Evolutionary conservation across 805 yeast species (phyloP), one percentile per base, ranked within the genome.

Genomic region (Ogataea paradorogensis): DNA sequence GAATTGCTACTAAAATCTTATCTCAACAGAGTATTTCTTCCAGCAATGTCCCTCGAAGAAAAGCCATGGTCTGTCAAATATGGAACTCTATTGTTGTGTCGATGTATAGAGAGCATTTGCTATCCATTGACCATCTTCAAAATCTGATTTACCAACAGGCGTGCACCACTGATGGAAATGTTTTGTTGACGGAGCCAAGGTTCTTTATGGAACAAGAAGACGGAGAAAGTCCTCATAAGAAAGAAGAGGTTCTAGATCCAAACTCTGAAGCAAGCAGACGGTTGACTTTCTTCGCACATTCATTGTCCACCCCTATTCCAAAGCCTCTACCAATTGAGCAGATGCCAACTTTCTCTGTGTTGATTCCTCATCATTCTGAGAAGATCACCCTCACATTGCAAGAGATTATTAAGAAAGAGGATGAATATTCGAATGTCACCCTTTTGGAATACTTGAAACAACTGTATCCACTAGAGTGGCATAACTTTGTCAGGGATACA

Each of bases 51-150:
- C 54, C 41, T 14, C 69, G 69, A 46, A 74, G 81, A 7, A 80
- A 81, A 53, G 61, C 69, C 10, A 60, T 80, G 46, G 78, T 81
- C 1, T 77, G 88, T 2, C 84, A 80, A 44, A 65, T 86, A 2
- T 88, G 96, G 96, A 86, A 87, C 58, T 80, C 95, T 0, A 74
- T 88, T n/a, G 69, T 87, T 2, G 80, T 84, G 1, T 78, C 91
- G 1, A 81, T 88, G 90, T 84, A 82, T 54, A 66, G 91, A 20
- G 95, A 84, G 51, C 95, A 87, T 58, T 64, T 85, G 36, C 56
- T 88, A 8, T 80, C 91, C 0, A 67, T 81, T 15, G 95, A 85
- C 35, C 84, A 83, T 55, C 82, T 83, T 6, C 80, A 78, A 40
- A 75, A 74, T 52, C 67, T 88, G 40, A 63, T 83, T 15, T 85